These are phyloP conservation scores for Daldinia bambusicola DNA, from an alignment of 495 filamentous ascomycete species.

Conservation along the genomic window DNA sequence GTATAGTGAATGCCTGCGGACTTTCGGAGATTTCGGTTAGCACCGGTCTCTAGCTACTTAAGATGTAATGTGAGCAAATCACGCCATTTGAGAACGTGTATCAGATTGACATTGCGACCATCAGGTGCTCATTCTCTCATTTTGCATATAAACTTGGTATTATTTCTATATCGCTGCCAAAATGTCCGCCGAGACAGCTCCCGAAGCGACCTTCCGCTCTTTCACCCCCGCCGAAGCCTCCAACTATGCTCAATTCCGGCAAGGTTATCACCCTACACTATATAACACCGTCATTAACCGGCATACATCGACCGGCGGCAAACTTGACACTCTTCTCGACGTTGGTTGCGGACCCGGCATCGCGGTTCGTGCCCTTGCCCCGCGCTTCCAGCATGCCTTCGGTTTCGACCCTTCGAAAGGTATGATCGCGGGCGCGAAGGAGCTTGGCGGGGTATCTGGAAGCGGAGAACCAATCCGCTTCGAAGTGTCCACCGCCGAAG, in stretches of 20 bases:
- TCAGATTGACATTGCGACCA: too few relatives aligned
- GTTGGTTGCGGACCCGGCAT: neutral
- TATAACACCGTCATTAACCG: neutral
- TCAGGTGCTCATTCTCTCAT: too few relatives aligned
- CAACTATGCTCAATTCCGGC: conserved; percentile 1
- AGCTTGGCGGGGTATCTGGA: conserved; percentile 14
- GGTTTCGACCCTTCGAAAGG: conserved; percentile 20
- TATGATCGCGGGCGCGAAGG: conserved; percentile 18
- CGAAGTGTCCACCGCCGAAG: conserved; percentile 8
- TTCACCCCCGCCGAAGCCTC: conserved; percentile 3
- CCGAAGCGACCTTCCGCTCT: neutral
- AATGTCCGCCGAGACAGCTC: neutral
- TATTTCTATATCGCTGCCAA: neutral
- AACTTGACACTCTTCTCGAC: neutral
- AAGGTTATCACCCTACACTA: neutral
- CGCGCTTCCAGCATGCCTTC: conserved; percentile 7
- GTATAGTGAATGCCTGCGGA: neutral
- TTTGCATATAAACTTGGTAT: too few relatives aligned
- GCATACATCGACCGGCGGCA: neutral
- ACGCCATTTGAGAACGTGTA: too few relatives aligned
- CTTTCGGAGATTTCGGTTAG: neutral
- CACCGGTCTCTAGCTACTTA: neutral
- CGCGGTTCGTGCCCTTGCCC: neutral
- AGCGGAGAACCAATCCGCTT: conserved; percentile 17
- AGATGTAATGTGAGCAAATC: too few relatives aligned